Conservation (phyloP, 257 asterid species). For the Datura wrightii region DNA sequence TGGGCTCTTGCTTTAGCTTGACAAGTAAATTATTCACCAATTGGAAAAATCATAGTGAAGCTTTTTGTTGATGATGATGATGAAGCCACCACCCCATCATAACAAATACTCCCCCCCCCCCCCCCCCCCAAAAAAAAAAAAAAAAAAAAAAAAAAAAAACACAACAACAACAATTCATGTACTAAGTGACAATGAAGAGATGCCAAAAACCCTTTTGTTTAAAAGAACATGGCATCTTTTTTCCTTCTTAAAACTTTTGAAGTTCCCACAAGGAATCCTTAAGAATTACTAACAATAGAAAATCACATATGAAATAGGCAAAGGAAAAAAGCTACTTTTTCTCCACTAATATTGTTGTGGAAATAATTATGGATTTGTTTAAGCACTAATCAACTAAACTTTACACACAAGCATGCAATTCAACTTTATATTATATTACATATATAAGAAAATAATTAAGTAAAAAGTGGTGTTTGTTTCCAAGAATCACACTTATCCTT, state of each 20-base stretch:
- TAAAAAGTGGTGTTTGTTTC: constrained; percentile 28
- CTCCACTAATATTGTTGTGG: constrained; percentile 49
- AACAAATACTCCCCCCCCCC: not conserved
- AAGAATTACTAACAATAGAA: constrained; percentile 43
- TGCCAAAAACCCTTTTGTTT: constrained; percentile 40
- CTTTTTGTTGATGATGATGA: constrained; percentile 25
- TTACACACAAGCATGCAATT: constrained; percentile 56
- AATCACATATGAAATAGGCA: constrained; percentile 34
- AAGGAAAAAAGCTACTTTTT: constrained; percentile 45
- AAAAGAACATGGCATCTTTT: constrained; percentile 41
- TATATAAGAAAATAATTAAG: not conserved
- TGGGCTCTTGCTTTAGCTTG: constrained; percentile 30
- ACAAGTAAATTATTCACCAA: constrained; percentile 16
- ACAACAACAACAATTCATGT: not conserved
- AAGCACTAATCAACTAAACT: constrained; percentile 40
- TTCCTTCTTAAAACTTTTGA: constrained; percentile 13
- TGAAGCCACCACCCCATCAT: constrained; percentile 40
- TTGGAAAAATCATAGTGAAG: constrained; percentile 28
- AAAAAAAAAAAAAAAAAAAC: not conserved
- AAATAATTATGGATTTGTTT: constrained; percentile 36
- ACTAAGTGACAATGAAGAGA: constrained; percentile 41
- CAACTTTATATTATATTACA: constrained; percentile 40
- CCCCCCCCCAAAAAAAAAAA: not conserved
- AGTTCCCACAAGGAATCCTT: constrained; percentile 39
- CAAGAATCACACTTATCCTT: constrained; percentile 40